These are phyloP conservation scores for Podospora sp. DNA, from an alignment of 495 filamentous ascomycete species.

Conservation along the genomic window DNA sequence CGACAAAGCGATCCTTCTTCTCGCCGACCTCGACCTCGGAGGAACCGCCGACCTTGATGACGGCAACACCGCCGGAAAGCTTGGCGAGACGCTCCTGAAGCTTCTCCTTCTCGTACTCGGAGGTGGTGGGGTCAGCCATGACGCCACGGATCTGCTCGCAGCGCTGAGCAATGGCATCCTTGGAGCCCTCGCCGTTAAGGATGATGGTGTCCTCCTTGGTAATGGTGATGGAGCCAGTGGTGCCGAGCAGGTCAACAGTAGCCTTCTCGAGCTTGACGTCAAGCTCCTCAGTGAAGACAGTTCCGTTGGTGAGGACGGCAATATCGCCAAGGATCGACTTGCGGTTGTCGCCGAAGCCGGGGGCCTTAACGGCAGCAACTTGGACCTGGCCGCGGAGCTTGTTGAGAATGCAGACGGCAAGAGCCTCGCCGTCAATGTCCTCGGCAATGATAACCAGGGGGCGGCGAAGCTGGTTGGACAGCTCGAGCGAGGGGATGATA, in stretches of 20 bases:
- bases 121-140: conserved; percentile 89
- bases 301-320: conserved; percentile 92
- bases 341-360: conserved; percentile 99
- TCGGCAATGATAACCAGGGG: conserved; percentile 98
- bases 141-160: conserved; percentile 99
- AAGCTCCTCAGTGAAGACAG: conserved; percentile 96
- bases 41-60: conserved; percentile 97
- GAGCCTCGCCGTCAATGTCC: conserved; percentile 97
- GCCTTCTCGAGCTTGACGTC: conserved; percentile 99
- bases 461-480: conserved; percentile 90
- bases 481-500: conserved; percentile 96
- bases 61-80: conserved; percentile 97
- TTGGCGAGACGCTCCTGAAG: conserved; percentile 99
- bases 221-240: conserved; percentile 97
- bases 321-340: conserved; percentile 98
- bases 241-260: conserved; percentile 92
- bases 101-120: conserved; percentile 99
- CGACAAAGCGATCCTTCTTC: conserved; percentile 99
- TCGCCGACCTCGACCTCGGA: conserved; percentile 98
- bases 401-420: conserved; percentile 98
- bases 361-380: conserved; percentile 97
- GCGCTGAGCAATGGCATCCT: conserved; percentile 90
- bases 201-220: conserved; percentile 99
- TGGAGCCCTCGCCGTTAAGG: conserved; percentile 94
- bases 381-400: conserved; percentile 99